Conservation (phyloP, 2,329 filamentous ascomycete species). For the Aspergillus sp. region DNA sequence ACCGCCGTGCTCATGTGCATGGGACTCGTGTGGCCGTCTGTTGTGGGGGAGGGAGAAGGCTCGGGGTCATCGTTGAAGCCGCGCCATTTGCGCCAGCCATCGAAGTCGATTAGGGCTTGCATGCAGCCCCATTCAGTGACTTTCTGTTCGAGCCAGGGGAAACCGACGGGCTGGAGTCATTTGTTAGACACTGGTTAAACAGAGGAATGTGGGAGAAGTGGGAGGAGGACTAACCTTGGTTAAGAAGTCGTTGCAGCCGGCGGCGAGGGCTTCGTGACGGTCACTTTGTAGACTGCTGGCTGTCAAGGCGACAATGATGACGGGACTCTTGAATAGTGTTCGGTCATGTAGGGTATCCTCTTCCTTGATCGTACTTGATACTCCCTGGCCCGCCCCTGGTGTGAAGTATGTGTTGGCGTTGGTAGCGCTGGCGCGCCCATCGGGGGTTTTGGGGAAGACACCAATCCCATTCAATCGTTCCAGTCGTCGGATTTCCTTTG, state of each 20-base stretch:
- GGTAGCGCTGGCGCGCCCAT: conserved; percentile 43
- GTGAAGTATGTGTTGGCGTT: conserved; percentile 16
- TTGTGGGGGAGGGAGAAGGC: conserved; percentile 11
- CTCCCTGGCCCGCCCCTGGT: conserved; percentile 13
- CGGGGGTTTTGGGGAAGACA: conserved; percentile 68
- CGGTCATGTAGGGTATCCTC: conserved; percentile 33
- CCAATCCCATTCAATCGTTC: conserved; percentile 90
- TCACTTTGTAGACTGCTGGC: conserved; percentile 93
- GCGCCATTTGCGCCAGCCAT: conserved; percentile 97
- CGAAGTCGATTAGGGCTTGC: conserved; percentile 97
- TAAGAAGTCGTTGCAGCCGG: conserved; percentile 95
- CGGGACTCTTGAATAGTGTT: conserved; percentile 80
- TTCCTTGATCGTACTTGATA: conserved; percentile 21
- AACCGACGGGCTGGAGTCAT: conserved; percentile 72
- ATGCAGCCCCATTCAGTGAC: conserved; percentile 99
- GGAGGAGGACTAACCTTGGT: conserved; percentile 64
- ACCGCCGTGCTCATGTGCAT: conserved; percentile 17
- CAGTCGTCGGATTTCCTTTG: conserved; percentile 83
- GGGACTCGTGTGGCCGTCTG: conserved; percentile 19
- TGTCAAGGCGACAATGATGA: conserved; percentile 95
- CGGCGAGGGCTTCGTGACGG: conserved; percentile 86
- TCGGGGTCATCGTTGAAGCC: conserved; percentile 52
- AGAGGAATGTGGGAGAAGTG: neutral
- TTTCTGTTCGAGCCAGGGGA: conserved; percentile 94
- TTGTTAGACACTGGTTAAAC: conserved; percentile 1